A percentile compares a stretch with the other conserved stretches of the same genome.
These are phyloP conservation scores for Ganoderma meredithae DNA, from an alignment of 1,284 basidiomycete genomes.

Conservation along the genomic window DNA sequence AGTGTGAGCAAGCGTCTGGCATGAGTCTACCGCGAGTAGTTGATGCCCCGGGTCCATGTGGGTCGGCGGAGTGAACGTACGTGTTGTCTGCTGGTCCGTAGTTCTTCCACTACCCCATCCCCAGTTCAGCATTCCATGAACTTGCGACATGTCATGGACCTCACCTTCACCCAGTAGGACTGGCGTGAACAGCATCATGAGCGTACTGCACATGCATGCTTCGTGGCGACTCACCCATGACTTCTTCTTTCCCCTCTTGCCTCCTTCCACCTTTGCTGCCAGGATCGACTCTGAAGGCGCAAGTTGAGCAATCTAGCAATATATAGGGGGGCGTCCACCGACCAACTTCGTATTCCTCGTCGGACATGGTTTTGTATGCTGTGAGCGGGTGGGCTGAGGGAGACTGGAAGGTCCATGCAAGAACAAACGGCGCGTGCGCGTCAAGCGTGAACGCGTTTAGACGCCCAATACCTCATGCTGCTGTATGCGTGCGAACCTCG, in stretches of 20 bases:
- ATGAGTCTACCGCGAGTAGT: not conserved
- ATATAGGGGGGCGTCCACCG: constrained; percentile 38
- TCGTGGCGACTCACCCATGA: constrained; percentile 49
- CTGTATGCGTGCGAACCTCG: not conserved
- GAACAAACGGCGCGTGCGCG: constrained; percentile 25
- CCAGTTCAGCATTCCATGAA: constrained; percentile 13
- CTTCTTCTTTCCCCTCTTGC: constrained; percentile 50
- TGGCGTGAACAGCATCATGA: constrained; percentile 35
- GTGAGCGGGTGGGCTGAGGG: not conserved
- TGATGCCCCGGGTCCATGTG: not conserved
- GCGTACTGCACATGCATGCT: not conserved
- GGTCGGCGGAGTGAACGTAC: constrained; percentile 52
- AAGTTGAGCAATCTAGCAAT: not conserved
- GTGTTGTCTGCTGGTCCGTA: constrained; percentile 69
- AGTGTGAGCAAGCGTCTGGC: not conserved
- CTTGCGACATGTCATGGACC: constrained; percentile 28
- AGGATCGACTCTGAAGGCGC: constrained; percentile 57
- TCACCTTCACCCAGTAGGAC: constrained; percentile 71
- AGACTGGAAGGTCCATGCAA: not conserved
- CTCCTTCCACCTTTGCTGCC: constrained; percentile 50
- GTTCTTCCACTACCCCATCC: constrained; percentile 67
- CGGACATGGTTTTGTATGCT: not conserved
- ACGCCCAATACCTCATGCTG: constrained; percentile 15
- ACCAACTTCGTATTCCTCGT: constrained; percentile 74
- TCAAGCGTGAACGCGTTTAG: constrained; percentile 22